phyloP scores from a whole-genome alignment of 2,329 filamentous ascomycete species.

The Pseudogymnoascus destructans region DNA sequence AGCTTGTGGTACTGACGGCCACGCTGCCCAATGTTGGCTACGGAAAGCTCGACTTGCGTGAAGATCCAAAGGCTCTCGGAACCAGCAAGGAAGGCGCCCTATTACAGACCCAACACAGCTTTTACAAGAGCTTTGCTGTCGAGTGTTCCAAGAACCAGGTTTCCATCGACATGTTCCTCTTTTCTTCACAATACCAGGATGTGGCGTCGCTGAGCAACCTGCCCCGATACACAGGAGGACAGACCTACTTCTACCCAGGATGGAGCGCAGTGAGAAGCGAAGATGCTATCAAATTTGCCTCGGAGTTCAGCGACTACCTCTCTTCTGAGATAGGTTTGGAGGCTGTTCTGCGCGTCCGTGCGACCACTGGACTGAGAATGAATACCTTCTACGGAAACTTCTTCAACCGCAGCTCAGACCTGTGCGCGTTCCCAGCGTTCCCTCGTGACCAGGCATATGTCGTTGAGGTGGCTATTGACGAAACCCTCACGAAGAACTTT shows the following conservation, averaged over 20 bases:
- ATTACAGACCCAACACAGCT: slow-evolving; percentile 84
- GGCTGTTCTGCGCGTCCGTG: slow-evolving; percentile 87
- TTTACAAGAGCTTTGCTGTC: slow-evolving; percentile 98
- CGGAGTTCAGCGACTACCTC: slow-evolving; percentile 93
- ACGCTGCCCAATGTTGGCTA: slow-evolving; percentile 81
- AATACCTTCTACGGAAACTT: slow-evolving; percentile 95
- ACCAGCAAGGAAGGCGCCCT: slow-evolving; percentile 83
- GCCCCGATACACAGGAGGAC: slow-evolving; percentile 88
- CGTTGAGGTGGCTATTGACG: slow-evolving; percentile 95
- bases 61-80: slow-evolving; percentile 90
- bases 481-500: slow-evolving; percentile 80
- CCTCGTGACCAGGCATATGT: slow-evolving; percentile 95
- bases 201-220: slow-evolving; percentile 93
- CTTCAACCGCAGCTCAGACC: slow-evolving; percentile 94
- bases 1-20: slow-evolving; percentile 82
- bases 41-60: slow-evolving; percentile 82
- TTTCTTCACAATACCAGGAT: slow-evolving; percentile 92
- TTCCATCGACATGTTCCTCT: slow-evolving; percentile 96
- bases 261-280: slow-evolving; percentile 92
- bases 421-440: slow-evolving; percentile 96
- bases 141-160: slow-evolving; percentile 99
- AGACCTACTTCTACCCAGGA: slow-evolving; percentile 96
- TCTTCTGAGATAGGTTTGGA: slow-evolving; percentile 93
- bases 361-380: slow-evolving; percentile 89
- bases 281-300: slow-evolving; percentile 94